Base-by-base conservation (phyloP, 768 basidiomycete genomes). In the Russula griseocarnosa region DNA sequence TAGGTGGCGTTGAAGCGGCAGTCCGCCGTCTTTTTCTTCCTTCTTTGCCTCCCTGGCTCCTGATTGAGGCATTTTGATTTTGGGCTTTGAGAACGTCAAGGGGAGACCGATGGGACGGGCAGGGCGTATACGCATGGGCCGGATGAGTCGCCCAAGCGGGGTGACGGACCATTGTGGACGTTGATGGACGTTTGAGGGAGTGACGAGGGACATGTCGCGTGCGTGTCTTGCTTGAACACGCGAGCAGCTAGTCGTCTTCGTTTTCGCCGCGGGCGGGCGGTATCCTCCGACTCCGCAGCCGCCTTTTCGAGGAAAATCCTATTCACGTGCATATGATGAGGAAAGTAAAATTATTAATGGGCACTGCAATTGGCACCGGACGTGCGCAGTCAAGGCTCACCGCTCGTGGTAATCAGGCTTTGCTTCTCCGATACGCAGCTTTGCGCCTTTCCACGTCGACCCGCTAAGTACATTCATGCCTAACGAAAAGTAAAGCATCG, bases 371-470 rank as follows among this genome's bases (percentile, higher is more conserved):
- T 46, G 16, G 60, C 34, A 20, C n/a, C 2, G 5, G 16, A 38
- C 1, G 53, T 32, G 44, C 11, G 20, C 22, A 38, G 28, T 32
- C 22, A 3, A 49, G 13, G 68, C 78, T 42, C 55, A 88, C 91
- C 84, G 79, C 70, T 86, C 84, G 3, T 73, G 73, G 69, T 79
- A 92, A 71, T 92, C 86, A 1, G 86, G 86, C 66, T 84, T 88
- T n/a, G 92, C 91, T 68, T 92, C 90, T 10, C 90, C 90, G 40
- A 94, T 82, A 20, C 90, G 82, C 36, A 94, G 75, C 68, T 88
- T 92, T 24, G 90, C 77, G n/a, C 92, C 92, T 75, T 92, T 93
- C 89, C 90, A 94, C 0, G 83, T 89, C 7, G 88, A 84, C 38
- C 92, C 92, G 65, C 87, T 92, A 30, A 94, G 79, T 3, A 84